Conservation (phyloP, 441 rosid genomes). For the Euphorbia celastroides region DNA sequence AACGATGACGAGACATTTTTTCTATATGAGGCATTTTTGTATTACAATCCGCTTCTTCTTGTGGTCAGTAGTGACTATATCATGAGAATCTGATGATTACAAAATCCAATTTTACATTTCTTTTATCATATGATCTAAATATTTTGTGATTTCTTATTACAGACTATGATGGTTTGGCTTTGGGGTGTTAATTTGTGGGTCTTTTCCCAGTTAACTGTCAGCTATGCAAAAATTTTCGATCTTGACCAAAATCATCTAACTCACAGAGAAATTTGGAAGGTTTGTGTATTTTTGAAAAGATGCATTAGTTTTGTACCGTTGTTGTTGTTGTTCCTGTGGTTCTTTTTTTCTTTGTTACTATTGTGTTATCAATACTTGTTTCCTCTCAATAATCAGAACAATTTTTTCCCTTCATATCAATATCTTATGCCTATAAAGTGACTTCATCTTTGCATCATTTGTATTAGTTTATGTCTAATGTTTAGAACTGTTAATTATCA, state of each 20-base stretch:
- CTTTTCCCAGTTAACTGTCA: constrained; percentile 70
- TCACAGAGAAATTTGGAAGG: constrained; percentile 96
- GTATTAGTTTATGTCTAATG: background rate
- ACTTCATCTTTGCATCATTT: background rate
- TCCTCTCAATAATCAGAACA: background rate
- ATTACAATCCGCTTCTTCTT: constrained; percentile 95
- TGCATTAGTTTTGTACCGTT: background rate
- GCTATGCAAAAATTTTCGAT: constrained; percentile 67
- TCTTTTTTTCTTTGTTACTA: background rate
- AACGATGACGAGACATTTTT: too few species aligned
- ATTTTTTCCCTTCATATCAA: background rate
- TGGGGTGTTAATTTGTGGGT: constrained; percentile 96
- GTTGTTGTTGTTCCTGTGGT: constrained; percentile 3
- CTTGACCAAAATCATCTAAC: constrained; percentile 87
- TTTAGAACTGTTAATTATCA: background rate
- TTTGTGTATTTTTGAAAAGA: constrained; percentile 20
- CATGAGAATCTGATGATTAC: background rate
- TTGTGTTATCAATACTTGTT: background rate
- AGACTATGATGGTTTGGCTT: constrained; percentile 98
- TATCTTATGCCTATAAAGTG: background rate
- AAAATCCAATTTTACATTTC: constrained; percentile 3
- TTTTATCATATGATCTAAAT: constrained; percentile 3
- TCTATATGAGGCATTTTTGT: constrained; percentile 87
- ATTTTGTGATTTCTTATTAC: constrained; percentile 24
- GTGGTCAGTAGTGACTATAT: constrained; percentile 52